Base-by-base conservation (phyloP, 768 basidiomycete genomes). In the Candolleomyces aberdarensis region DNA sequence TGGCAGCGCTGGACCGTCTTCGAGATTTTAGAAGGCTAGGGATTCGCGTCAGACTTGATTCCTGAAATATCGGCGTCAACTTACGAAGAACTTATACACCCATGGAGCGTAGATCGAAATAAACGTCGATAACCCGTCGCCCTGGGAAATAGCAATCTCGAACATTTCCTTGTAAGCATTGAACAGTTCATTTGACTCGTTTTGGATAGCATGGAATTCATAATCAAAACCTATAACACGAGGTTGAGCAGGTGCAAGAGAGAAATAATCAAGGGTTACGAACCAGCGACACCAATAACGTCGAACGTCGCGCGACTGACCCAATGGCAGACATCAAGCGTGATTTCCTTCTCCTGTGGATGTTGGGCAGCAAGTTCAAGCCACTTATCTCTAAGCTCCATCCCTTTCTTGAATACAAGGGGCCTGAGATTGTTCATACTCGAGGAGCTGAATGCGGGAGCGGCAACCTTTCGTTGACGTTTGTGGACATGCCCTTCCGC, bases 251-350 rank as follows among this genome's bases (percentile, higher is more conserved):
- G 14, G 31, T 59, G 47, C 46, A 44, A 22, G 44, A 26, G 8
- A 0, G 15, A 46, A 11, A 20, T 22, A 54, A n/a, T 39, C 29
- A 43, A 11, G 31, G 22, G 20, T 22, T 8, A 69, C 77, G 50
- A 58, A 91, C 91, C 91, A 46, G 94, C 91, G n/a, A 92, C 71
- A 1, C 94, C 95, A 65, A 97, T 94, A 48, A 96, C 87, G 71
- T 96, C 95, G 67, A 97, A 91, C 0, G 94, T 94, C 9, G 88
- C 87, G 47, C 92, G 82, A 63, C 87, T 89, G 39, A 95, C 73
- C 89, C 90, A 96, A 64, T 83, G 85, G 68, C 84, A 87, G 7
- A 95, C 84, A 66, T 97, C 92, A 26, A 97, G 69, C 66, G 66
- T 74, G 60, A 70, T 26, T 3, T 47, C 57, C 29, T 72, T 26